Evolutionary conservation across 208 protist species (phyloP).

Genomic region (Leishmania tarentolae): DNA sequence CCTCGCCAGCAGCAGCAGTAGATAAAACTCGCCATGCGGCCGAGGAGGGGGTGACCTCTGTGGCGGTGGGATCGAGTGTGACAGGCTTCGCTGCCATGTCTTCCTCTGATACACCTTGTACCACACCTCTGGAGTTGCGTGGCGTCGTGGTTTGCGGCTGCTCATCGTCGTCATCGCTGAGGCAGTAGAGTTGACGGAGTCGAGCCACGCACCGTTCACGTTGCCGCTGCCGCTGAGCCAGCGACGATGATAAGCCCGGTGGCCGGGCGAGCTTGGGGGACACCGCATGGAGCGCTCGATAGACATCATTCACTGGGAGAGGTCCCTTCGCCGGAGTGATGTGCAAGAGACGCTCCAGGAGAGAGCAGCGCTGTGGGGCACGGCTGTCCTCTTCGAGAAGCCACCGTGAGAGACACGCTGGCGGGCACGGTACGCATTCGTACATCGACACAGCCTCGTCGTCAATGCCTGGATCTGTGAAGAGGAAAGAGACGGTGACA

Average conservation of each 20-base stretch:
- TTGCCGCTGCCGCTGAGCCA: conserved; percentile 1
- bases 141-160: neutral
- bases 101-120: neutral
- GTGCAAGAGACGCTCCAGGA: conserved; percentile 38
- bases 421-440: conserved; percentile 62
- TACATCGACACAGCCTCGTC: conserved; percentile 70
- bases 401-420: conserved; percentile 28
- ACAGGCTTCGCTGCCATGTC: neutral
- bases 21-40: neutral
- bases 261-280: neutral
- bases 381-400: conserved; percentile 1
- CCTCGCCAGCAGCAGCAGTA: neutral
- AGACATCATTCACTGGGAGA: conserved; percentile 33
- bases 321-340: conserved; percentile 26
- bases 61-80: neutral
- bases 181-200: conserved; percentile 34
- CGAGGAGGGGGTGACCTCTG: neutral
- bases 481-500: conserved; percentile 64
- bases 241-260: neutral
- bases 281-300: conserved; percentile 13
- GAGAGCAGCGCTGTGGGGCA: conserved; percentile 26
- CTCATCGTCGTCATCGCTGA: conserved; percentile 33
- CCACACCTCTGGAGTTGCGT: neutral
- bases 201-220: conserved; percentile 18
- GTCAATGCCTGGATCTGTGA: conserved; percentile 66